A percentile compares a stretch with the other conserved stretches of the same genome.
Conservation (phyloP, 371 early-diverging fungal species). For the Astathelohania contejeani region DNA sequence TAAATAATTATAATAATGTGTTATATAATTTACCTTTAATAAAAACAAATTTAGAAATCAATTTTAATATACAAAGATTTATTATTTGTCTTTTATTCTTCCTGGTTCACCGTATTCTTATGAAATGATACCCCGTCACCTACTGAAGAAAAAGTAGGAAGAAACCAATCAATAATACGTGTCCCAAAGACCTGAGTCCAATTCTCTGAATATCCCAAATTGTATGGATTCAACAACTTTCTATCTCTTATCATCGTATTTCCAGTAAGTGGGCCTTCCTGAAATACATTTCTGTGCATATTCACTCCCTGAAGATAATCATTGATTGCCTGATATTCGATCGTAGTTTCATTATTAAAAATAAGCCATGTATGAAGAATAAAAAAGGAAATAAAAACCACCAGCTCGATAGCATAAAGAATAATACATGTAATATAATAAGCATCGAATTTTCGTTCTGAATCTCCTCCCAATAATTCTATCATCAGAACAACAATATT, state of each 20-base stretch:
- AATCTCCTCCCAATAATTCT: conserved; percentile 4
- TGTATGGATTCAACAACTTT: conserved; percentile 66
- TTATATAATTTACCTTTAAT: too few species aligned
- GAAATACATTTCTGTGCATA: conserved; percentile 51
- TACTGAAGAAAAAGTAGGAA: conserved; percentile 46
- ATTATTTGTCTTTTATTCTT: too few species aligned
- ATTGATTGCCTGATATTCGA: conserved; percentile 56
- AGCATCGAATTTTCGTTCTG: conserved; percentile 50
- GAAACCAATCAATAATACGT: conserved; percentile 54
- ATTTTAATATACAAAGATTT: too few species aligned
- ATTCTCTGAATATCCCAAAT: conserved; percentile 64
- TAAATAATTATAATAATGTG: too few species aligned
- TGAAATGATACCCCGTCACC: conserved; percentile 49
- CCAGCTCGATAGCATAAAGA: conserved; percentile 57
- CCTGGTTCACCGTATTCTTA: too few species aligned
- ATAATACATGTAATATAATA: conserved; percentile 54
- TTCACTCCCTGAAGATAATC: conserved; percentile 31
- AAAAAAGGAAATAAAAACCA: conserved; percentile 59
- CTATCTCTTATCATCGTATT: conserved; percentile 54
- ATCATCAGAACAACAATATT: conserved; percentile 25
- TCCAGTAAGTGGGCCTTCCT: conserved; percentile 63
- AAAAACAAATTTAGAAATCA: too few species aligned
- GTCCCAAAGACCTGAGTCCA: conserved; percentile 61
- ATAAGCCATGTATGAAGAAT: conserved; percentile 65
- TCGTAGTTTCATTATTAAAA: conserved; percentile 72